Percentiles rank a stretch among this genome's conserved stretches.
phyloP scores from a whole-genome alignment of 805 yeast species.

The Candida michaelii region DNA sequence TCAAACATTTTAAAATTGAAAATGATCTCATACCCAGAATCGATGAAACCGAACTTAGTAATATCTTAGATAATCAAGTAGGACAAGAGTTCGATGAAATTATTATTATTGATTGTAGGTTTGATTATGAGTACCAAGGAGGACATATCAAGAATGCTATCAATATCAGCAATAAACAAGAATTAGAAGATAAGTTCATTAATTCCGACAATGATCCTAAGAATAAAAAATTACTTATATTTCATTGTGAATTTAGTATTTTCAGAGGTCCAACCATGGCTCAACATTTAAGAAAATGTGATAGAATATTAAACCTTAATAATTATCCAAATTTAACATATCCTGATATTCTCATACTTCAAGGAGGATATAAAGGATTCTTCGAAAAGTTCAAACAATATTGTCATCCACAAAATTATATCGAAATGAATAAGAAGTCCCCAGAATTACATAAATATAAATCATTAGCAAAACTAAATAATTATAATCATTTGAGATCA shows the following conservation, averaged over 20 bases:
- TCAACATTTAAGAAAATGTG: slow-evolving; percentile 76
- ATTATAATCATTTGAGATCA: slow-evolving; percentile 31
- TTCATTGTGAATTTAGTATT: slow-evolving; percentile 94
- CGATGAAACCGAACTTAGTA: slow-evolving; percentile 54
- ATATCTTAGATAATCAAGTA: slow-evolving; percentile 55
- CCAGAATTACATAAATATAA: slow-evolving; percentile 44
- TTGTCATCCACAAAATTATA: slow-evolving; percentile 77
- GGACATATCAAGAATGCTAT: slow-evolving; percentile 88
- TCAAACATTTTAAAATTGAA: slow-evolving; percentile 30
- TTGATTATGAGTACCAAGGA: slow-evolving; percentile 87
- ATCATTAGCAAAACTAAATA: slow-evolving; percentile 43
- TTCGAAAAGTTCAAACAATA: slow-evolving; percentile 55
- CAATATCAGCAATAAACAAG: slow-evolving; percentile 70
- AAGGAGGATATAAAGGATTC: slow-evolving; percentile 88
- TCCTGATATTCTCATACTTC: slow-evolving; percentile 85
- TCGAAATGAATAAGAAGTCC: slow-evolving; percentile 70
- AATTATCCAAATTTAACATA: slow-evolving; percentile 78
- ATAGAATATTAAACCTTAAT: slow-evolving; percentile 69
- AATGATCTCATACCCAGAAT: slow-evolving; percentile 73
- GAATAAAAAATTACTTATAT: slow-evolving; percentile 57
- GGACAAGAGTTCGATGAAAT: slow-evolving; percentile 53
- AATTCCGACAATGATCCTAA: slow-evolving; percentile 19
- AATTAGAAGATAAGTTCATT: slow-evolving; percentile 58
- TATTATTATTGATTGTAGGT: slow-evolving; percentile 81
- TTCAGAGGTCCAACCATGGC: slow-evolving; percentile 96